These are phyloP conservation scores for Neonothopanus nambi DNA, from an alignment of 1,284 basidiomycete species.

Conservation along the genomic window DNA sequence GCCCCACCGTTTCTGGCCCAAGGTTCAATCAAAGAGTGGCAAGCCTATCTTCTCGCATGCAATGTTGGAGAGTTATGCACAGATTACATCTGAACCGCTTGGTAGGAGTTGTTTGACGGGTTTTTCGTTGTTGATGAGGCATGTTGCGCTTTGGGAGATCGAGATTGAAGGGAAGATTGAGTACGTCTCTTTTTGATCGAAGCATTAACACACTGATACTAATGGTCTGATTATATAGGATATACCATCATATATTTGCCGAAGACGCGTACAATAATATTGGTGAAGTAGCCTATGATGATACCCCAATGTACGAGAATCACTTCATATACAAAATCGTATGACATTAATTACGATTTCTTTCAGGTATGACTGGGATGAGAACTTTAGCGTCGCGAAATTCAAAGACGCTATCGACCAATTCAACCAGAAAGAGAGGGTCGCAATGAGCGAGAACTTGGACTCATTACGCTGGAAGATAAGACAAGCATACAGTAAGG, in stretches of 20 bases:
- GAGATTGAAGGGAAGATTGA: slow-evolving; percentile 13
- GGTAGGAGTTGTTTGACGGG: slow-evolving; percentile 17
- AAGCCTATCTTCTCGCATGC: slow-evolving; percentile 10
- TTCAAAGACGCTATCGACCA: slow-evolving; percentile 13
- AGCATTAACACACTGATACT: no score
- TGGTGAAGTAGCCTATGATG: slow-evolving; percentile 18
- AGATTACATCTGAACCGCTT: slow-evolving; percentile 15
- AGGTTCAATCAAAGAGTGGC: background rate
- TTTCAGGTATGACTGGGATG: no score
- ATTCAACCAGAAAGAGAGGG: slow-evolving; percentile 15
- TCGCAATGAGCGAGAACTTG: background rate
- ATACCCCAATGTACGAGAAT: slow-evolving; percentile 19
- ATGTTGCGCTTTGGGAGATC: slow-evolving; percentile 21
- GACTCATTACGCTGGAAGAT: background rate
- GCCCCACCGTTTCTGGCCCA: slow-evolving; percentile 9
- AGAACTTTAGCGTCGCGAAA: slow-evolving; percentile 14
- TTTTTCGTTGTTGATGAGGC: slow-evolving; percentile 20
- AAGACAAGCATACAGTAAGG: background rate
- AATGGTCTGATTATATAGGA: slow-evolving; percentile 6
- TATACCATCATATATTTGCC: slow-evolving; percentile 17
- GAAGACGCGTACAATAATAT: slow-evolving; percentile 16
- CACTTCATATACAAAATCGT: no score
- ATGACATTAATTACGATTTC: no score
- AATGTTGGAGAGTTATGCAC: slow-evolving; percentile 16
- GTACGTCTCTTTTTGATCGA: no score